These are phyloP conservation scores for Peltaster fructicola DNA, from an alignment of 2,329 filamentous ascomycete species.

Conservation along the genomic window DNA sequence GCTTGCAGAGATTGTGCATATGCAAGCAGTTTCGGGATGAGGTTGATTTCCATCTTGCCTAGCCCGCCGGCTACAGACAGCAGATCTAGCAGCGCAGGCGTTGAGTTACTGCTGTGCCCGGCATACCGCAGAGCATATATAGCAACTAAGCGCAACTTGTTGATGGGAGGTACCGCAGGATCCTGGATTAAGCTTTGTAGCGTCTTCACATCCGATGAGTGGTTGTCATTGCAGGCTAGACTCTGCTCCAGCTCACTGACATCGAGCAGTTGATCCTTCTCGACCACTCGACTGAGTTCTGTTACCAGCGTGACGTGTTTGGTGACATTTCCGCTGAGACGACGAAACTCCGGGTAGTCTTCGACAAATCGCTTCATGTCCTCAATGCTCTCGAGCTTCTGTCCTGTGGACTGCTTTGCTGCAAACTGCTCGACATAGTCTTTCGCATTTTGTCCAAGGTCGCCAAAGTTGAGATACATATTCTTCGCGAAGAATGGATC, in stretches of 20 bases:
- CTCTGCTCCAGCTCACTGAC: slow-evolving; percentile 96
- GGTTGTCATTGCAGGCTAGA: slow-evolving; percentile 90
- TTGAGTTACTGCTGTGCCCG: slow-evolving; percentile 65
- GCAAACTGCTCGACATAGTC: slow-evolving; percentile 99
- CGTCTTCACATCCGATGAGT: slow-evolving; percentile 77
- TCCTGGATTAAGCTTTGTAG: slow-evolving; percentile 76
- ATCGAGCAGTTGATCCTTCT: slow-evolving; percentile 74
- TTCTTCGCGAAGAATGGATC: slow-evolving; percentile 99
- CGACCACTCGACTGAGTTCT: slow-evolving; percentile 76
- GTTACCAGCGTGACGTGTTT: slow-evolving; percentile 95
- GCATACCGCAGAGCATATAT: slow-evolving; percentile 91
- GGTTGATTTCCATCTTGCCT: slow-evolving; percentile 53
- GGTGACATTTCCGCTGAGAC: slow-evolving; percentile 92
- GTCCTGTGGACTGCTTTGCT: slow-evolving; percentile 87
- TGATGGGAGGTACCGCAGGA: slow-evolving; percentile 56
- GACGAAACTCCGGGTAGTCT: slow-evolving; percentile 94
- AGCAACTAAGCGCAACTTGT: slow-evolving; percentile 77
- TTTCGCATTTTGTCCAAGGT: slow-evolving; percentile 89
- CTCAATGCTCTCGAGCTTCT: slow-evolving; percentile 88
- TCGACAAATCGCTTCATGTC: slow-evolving; percentile 99
- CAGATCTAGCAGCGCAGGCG: slow-evolving; percentile 73
- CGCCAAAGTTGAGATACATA: slow-evolving; percentile 96
- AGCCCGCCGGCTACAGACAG: slow-evolving; percentile 72
- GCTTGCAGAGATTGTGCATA: slow-evolving; percentile 81
- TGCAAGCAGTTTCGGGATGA: slow-evolving; percentile 63